Conservation (phyloP, 345 rosid species). For the Carallia brachiata region DNA sequence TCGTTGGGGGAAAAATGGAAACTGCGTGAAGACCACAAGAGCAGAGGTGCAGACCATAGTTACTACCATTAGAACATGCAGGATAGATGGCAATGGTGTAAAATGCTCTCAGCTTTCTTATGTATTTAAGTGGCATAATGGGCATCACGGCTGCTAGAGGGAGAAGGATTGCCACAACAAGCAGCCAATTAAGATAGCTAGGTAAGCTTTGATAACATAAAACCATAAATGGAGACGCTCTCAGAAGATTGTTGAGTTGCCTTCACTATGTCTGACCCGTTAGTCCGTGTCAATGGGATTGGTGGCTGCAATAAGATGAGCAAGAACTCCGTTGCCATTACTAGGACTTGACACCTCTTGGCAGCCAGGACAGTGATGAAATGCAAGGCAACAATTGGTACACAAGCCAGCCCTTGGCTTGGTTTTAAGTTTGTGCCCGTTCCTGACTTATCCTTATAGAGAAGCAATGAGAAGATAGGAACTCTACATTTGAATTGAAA, state of each 20-base stretch:
- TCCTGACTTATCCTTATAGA: slow-evolving; percentile 73
- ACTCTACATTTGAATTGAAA: too few species aligned
- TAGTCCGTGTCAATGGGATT: slow-evolving; percentile 76
- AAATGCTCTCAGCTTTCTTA: too few species aligned
- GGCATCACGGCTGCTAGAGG: too few species aligned
- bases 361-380: slow-evolving; percentile 94
- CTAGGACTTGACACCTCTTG: slow-evolving; percentile 80
- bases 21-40: too few species aligned
- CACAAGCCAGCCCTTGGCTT: slow-evolving; percentile 97
- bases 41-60: too few species aligned
- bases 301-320: slow-evolving; percentile 96
- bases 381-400: slow-evolving; percentile 86
- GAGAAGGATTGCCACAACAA: too few species aligned
- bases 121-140: too few species aligned
- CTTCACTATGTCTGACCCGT: slow-evolving; percentile 70
- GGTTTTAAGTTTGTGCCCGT: slow-evolving; percentile 85
- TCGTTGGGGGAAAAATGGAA: too few species aligned
- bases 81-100: too few species aligned
- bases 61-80: too few species aligned
- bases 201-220: slow-evolving; percentile 37
- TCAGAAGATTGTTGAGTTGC: slow-evolving; percentile 91
- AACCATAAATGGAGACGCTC: slow-evolving; percentile 90
- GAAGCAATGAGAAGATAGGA: neutral
- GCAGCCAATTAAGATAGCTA: too few species aligned
- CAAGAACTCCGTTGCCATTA: slow-evolving; percentile 83